These are phyloP conservation scores for Xerocomus spinulosus DNA, from an alignment of 768 basidiomycete species.

Conservation along the genomic window DNA sequence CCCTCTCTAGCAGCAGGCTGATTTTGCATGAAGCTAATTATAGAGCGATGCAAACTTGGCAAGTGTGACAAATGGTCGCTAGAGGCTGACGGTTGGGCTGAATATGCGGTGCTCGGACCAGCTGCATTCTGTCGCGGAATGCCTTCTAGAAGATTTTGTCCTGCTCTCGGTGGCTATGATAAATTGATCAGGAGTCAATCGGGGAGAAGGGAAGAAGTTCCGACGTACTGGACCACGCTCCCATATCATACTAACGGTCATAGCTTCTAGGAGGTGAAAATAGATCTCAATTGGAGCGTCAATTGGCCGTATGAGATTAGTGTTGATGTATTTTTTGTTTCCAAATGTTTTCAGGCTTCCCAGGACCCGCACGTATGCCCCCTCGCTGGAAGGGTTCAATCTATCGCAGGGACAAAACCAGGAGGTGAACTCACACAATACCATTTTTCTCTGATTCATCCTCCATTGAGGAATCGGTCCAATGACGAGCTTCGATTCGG, in stretches of 20 bases:
- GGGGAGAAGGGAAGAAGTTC: background rate
- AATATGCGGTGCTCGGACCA: conserved; percentile 40
- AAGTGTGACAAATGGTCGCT: conserved; percentile 53
- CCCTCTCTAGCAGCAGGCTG: conserved; percentile 56
- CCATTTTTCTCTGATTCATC: conserved; percentile 50
- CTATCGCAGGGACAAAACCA: background rate
- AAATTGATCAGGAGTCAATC: background rate
- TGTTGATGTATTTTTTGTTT: conserved; percentile 77
- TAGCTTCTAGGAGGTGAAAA: conserved; percentile 76
- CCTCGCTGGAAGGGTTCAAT: conserved; percentile 45
- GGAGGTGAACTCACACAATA: conserved; percentile 37
- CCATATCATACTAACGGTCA: conserved; percentile 60
- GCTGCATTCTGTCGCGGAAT: conserved; percentile 8
- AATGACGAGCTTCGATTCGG: conserved; percentile 70
- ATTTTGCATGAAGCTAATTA: conserved; percentile 57
- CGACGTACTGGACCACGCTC: conserved; percentile 61
- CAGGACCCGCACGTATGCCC: conserved; percentile 74
- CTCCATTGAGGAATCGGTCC: conserved; percentile 65
- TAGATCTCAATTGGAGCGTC: conserved; percentile 72
- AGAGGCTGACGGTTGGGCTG: conserved; percentile 30
- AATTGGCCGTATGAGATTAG: conserved; percentile 63
- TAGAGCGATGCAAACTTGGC: conserved; percentile 54
- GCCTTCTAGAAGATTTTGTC: conserved; percentile 20
- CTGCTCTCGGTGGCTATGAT: conserved; percentile 32
- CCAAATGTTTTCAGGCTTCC: conserved; percentile 81